Conservation (phyloP, 2,329 filamentous ascomycete genomes). For the Keithomyces neogunnii region DNA sequence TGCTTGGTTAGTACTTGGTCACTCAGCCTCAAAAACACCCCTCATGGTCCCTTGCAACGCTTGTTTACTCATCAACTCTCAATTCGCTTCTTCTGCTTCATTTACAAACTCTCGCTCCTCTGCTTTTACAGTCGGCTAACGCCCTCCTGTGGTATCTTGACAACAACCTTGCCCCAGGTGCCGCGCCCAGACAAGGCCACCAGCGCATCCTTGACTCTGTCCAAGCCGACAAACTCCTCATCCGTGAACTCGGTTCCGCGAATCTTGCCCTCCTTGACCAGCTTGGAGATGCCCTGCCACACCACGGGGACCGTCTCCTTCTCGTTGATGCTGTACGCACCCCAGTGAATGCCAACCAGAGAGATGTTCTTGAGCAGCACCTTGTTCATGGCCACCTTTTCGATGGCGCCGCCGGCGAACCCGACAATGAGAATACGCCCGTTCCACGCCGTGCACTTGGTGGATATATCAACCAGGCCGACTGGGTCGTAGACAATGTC, state of each 20-base stretch:
- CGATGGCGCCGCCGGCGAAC: conserved; percentile 67
- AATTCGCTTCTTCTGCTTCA: too few species aligned
- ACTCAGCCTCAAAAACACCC: too few species aligned
- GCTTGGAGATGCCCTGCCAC: conserved; percentile 72
- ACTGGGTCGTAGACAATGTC: conserved; percentile 96
- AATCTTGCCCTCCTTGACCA: conserved; percentile 74
- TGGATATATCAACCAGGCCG: conserved; percentile 75
- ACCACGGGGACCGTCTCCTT: conserved; percentile 60
- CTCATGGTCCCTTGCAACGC: too few species aligned
- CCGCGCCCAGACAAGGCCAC: conserved; percentile 69
- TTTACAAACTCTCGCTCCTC: too few species aligned
- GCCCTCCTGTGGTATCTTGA: conserved; percentile 67
- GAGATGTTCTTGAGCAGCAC: conserved; percentile 90
- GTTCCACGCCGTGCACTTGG: conserved; percentile 93
- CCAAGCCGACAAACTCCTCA: conserved; percentile 72
- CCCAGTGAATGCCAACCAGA: conserved; percentile 87
- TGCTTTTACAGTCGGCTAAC: conserved; percentile 43
- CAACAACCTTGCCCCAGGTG: conserved; percentile 95
- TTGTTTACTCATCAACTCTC: too few species aligned
- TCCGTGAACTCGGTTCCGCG: conserved; percentile 76
- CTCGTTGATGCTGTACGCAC: conserved; percentile 69
- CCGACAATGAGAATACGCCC: conserved; percentile 80
- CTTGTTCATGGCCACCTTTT: conserved; percentile 88
- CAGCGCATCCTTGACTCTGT: conserved; percentile 68
- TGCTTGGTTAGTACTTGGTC: too few species aligned